These are phyloP conservation scores for Scenedesmus sp. DNA, from an alignment of 163 green algal genomes.

Conservation along the genomic window DNA sequence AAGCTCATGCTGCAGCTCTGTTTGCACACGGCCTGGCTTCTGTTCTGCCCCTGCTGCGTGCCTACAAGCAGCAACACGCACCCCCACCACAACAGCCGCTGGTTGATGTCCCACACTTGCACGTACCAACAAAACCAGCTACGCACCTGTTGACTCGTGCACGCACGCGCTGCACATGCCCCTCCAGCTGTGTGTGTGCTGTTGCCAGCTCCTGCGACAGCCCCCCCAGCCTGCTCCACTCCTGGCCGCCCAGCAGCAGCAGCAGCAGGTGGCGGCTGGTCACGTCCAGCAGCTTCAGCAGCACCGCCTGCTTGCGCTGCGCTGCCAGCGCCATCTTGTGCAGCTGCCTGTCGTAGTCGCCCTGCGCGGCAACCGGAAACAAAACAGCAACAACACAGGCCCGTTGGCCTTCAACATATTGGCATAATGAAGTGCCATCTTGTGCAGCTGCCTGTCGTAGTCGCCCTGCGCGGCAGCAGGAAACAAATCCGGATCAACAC, in stretches of 20 bases:
- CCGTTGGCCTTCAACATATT: background rate
- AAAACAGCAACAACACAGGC: background rate
- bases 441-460: slow-evolving; percentile 27
- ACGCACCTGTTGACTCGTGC: slow-evolving; percentile 19
- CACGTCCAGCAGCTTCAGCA: slow-evolving; percentile 20
- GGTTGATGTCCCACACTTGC: background rate
- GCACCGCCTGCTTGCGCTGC: slow-evolving; percentile 44
- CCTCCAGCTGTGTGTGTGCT: background rate
- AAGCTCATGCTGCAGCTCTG: too few relatives aligned
- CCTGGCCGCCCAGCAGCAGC: slow-evolving; percentile 2
- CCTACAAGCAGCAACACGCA: background rate
- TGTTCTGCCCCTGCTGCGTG: too few relatives aligned
- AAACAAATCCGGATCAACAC: too few relatives aligned
- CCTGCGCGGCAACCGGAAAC: background rate
- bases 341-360: slow-evolving; percentile 48
- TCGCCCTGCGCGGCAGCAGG: slow-evolving; percentile 3
- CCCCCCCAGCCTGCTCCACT: background rate
- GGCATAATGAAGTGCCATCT: too few relatives aligned
- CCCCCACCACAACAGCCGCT: background rate
- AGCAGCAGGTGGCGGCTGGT: slow-evolving; percentile 38
- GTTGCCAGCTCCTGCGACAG: background rate
- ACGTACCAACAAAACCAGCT: too few relatives aligned
- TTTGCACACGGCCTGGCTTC: too few relatives aligned
- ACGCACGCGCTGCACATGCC: background rate
- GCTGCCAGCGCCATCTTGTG: slow-evolving; percentile 39